Evolutionary conservation across 441 rosid species (phyloP), one percentile per base, ranked within the genome.

Genomic region (Melastoma candidum): DNA sequence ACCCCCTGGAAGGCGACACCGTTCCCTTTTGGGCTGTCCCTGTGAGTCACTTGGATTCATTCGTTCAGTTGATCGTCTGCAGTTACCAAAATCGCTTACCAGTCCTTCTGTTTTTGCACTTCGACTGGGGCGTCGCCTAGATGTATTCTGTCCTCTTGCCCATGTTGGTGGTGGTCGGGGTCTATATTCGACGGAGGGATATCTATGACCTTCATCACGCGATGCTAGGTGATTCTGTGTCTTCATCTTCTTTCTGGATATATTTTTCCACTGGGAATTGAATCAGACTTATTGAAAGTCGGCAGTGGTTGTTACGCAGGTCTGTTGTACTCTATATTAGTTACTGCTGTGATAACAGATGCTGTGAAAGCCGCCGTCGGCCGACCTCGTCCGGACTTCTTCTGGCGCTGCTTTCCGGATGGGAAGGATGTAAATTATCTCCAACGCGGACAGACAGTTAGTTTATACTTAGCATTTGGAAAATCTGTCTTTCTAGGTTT

Each of bases 11-110:
- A 50, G 48, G 43, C n/a, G 48, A 59, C 29, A 45, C 51, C 8
- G 63, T 59, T 27, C 63, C 63, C 7, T 51, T 51, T 46, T 51
- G 63, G 63, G 44, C 46, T 46, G 57, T 59, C 44, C 63, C 45
- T 44, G 57, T 59, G 2, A 14, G 26, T 10, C 9, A 17, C 13
- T 44, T 13, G 22, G n/a, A 26, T 50, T 12, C 43, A 36, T 1
- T 50, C 27, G 12, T 48, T 13, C 47, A 24, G n/a, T 43, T 58
- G 0, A 25, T 49, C 11, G 54, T 14, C 45, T 14, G 13, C 22
- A 2, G 49, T 5, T 26, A 2, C 4, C 26, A 36, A 12, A 44
- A 27, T 26, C 7, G 10, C 45, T n/a, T 17, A 17, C 22, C 22
- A 50, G 1, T 4, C 29, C 17, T 49, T 17, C 32, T 11, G 13